A percentile compares a stretch with the other conserved stretches of the same genome.
These are phyloP conservation scores for Pyrenopolyporus hunteri DNA, from an alignment of 495 filamentous ascomycete genomes.

Conservation along the genomic window DNA sequence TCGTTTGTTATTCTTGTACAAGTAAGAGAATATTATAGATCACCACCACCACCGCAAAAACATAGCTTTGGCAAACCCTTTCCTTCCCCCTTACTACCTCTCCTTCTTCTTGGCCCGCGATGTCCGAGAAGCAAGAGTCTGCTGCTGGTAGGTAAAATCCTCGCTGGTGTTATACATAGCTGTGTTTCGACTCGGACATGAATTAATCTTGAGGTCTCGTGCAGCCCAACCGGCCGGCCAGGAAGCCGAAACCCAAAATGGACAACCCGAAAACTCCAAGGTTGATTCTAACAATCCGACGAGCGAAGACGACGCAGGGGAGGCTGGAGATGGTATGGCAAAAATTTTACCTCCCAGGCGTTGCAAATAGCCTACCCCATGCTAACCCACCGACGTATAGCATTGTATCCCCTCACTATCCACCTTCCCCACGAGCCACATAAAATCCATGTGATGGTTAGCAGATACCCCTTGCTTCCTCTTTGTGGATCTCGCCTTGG, in stretches of 20 bases:
- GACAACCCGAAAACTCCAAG: slow-evolving; percentile 32
- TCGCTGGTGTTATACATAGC: neutral
- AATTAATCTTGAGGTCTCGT: slow-evolving; percentile 17
- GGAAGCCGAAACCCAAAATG: slow-evolving; percentile 32
- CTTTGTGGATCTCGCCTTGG: slow-evolving; percentile 22
- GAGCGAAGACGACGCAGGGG: slow-evolving; percentile 37
- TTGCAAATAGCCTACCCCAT: neutral
- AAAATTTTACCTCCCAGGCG: neutral
- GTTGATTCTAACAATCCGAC: slow-evolving; percentile 37
- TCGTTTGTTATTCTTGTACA: slow-evolving; percentile 33
- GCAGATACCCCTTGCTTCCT: slow-evolving; percentile 34
- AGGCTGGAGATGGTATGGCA: slow-evolving; percentile 34
- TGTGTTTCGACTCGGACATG: neutral
- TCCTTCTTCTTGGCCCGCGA: slow-evolving; percentile 19
- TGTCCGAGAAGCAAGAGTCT: slow-evolving; percentile 41
- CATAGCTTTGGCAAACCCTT: slow-evolving; percentile 3
- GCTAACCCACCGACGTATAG: slow-evolving; percentile 31
- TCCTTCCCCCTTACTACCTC: slow-evolving; percentile 15
- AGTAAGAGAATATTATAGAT: slow-evolving; percentile 31
- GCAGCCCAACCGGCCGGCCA: slow-evolving; percentile 33
- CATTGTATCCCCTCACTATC: slow-evolving; percentile 79
- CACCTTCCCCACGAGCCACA: slow-evolving; percentile 80
- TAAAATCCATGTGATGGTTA: slow-evolving; percentile 83
- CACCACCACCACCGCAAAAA: slow-evolving; percentile 14
- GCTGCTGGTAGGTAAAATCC: slow-evolving; percentile 23